These are phyloP conservation scores for Lentinus brumalis DNA, from an alignment of 768 basidiomycete species.

Conservation along the genomic window DNA sequence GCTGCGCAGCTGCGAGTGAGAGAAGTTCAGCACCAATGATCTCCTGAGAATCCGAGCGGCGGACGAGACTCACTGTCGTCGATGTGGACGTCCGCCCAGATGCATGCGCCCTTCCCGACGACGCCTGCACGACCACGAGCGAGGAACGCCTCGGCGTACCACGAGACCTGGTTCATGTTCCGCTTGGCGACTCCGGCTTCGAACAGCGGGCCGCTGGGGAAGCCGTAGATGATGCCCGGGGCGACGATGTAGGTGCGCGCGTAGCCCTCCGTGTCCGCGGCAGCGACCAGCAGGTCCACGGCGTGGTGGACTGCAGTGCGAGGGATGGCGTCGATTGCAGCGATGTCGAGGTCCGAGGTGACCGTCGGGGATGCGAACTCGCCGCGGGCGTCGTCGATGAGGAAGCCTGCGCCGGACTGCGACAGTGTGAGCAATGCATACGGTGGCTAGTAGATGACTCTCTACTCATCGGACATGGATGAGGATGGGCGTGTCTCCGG, in stretches of 20 bases:
- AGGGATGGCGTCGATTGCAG: slow-evolving; percentile 46
- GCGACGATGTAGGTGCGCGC: slow-evolving; percentile 52
- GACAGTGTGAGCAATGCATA: neutral
- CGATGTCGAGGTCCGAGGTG: slow-evolving; percentile 50
- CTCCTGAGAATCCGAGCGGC: neutral
- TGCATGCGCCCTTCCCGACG: slow-evolving; percentile 55
- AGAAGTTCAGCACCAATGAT: neutral
- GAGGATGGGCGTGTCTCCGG: slow-evolving; percentile 33
- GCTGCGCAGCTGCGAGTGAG: slow-evolving; percentile 28
- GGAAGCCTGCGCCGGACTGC: slow-evolving; percentile 36
- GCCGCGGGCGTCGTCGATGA: slow-evolving; percentile 47
- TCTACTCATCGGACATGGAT: slow-evolving; percentile 54
- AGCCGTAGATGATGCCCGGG: slow-evolving; percentile 59
- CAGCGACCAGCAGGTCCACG: slow-evolving; percentile 49
- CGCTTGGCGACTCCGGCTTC: slow-evolving; percentile 53
- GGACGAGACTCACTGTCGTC: slow-evolving; percentile 35
- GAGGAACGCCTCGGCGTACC: slow-evolving; percentile 35
- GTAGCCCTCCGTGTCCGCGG: slow-evolving; percentile 52
- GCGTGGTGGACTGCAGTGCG: slow-evolving; percentile 46
- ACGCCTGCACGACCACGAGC: slow-evolving; percentile 50
- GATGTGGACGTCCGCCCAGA: slow-evolving; percentile 61
- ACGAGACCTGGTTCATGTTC: slow-evolving; percentile 50
- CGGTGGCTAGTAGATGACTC: neutral
- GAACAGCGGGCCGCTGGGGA: slow-evolving; percentile 57
- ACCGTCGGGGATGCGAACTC: slow-evolving; percentile 38